Percentiles rank a stretch among this genome's conserved stretches.
phyloP scores from a whole-genome alignment of 495 filamentous ascomycete genomes.

The Penicillium simplicissimum region DNA sequence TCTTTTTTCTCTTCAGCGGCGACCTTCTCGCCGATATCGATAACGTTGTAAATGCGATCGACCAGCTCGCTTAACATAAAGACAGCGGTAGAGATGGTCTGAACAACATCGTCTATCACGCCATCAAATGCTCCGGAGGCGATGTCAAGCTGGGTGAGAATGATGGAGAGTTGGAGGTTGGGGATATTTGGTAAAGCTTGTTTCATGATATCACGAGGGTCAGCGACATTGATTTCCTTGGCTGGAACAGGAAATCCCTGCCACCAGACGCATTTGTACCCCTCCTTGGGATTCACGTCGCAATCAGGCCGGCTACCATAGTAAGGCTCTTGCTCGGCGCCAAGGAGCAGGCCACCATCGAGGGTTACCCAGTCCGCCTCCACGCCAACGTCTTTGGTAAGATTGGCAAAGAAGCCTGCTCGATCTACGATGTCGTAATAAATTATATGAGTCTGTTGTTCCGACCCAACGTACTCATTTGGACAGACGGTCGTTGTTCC shows the following conservation, averaged over 20 bases:
- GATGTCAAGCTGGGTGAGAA: background rate
- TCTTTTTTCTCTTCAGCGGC: background rate
- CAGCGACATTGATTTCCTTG: background rate
- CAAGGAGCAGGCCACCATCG: background rate
- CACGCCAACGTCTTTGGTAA: background rate
- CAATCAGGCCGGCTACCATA: background rate
- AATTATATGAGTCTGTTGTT: background rate
- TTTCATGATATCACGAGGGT: background rate
- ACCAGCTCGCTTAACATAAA: background rate
- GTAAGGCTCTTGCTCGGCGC: background rate
- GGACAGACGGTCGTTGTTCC: background rate
- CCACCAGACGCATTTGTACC: background rate
- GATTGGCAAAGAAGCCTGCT: background rate
- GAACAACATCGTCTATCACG: conserved; percentile 4
- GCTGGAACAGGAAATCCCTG: background rate
- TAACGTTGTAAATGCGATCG: background rate
- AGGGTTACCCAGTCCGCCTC: background rate
- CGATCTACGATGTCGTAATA: background rate
- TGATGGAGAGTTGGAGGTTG: background rate
- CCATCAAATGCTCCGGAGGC: background rate
- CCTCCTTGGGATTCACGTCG: too few species aligned
- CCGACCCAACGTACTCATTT: background rate
- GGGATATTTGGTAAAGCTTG: background rate
- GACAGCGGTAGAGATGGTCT: background rate
- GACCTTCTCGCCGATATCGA: background rate